Base-by-base conservation (phyloP, 2,329 filamentous ascomycete species). In the Hirsutella rhossiliensis region DNA sequence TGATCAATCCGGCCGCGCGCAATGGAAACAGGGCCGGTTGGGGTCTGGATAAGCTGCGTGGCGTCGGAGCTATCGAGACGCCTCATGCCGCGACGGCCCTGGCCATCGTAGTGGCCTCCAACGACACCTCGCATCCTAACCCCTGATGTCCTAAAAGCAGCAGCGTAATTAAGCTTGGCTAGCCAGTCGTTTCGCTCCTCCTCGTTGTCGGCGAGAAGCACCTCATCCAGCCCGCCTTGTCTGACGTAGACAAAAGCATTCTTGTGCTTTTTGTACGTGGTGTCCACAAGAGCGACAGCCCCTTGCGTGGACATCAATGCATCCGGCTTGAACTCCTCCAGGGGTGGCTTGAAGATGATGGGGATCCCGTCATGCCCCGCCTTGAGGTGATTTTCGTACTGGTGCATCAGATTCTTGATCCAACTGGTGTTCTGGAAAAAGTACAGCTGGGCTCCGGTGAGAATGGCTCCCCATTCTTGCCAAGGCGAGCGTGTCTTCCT, bases 401-500 rank as follows among this genome's bases (percentile, higher is more conserved):
- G 92, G 50, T 85, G 77, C 68, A 97, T 88, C 50, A 98, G 65
- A 46, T 76, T 84, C 62, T 95, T 97, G 30, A 94, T 80, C 90
- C 92, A 98, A 18, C 80, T 73, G 5, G 87, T 84, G 59, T 97
- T 96, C 46, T 87, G 82, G 68, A 97, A 98, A 62, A 98, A 87
- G 62, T 96, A 98, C 8, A 98, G 75, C 57, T 96, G 90, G 6
- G 92, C 94, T n/a, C 90, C 87, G 1, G 92, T 98, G 28, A 98
- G 73, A 46, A 98, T 84, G 20, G 88, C 92, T 43, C 92, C 92
- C 92, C 92, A 98, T 72, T 98, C 92, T 59, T 96, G 90, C 92
- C 92, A 98, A 2, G 92, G 90, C 11, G 90, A 96, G 38, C 90
- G 78, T 1, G 88, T 84, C 63, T 94, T 94, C 66, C 92, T 90